Percentiles rank a stretch among this genome's conserved stretches.
phyloP scores from a whole-genome alignment of 306 rosid species.

The Ormosia semicastrata region DNA sequence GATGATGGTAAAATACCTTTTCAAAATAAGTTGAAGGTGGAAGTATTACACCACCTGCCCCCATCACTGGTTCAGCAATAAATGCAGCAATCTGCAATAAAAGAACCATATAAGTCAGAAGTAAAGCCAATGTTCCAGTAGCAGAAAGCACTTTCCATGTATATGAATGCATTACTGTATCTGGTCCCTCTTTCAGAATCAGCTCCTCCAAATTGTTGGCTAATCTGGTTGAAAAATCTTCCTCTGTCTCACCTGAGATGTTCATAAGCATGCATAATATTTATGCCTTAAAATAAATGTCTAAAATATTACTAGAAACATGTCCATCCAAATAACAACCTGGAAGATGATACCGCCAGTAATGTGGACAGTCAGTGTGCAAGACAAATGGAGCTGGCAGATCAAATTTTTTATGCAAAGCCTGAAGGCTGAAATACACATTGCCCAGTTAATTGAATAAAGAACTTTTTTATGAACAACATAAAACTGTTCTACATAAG shows the following conservation, averaged over 20 bases:
- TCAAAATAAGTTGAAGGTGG: conserved; percentile 92
- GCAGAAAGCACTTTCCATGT: conserved; percentile 19
- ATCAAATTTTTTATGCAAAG: conserved; percentile 91
- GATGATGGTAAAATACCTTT: conserved; percentile 51
- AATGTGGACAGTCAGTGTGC: conserved; percentile 97
- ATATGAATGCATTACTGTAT: conserved; percentile 55
- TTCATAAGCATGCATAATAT: conserved; percentile 28
- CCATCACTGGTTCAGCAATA: conserved; percentile 97
- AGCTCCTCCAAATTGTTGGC: conserved; percentile 84
- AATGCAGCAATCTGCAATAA: conserved; percentile 90
- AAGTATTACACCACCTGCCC: conserved; percentile 92
- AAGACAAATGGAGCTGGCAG: conserved; percentile 90
- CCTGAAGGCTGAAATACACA: conserved; percentile 68
- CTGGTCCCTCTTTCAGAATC: conserved; percentile 92
- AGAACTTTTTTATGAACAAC: background rate
- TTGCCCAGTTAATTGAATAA: conserved; percentile 21
- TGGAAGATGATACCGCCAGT: conserved; percentile 96
- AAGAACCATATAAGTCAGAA: background rate
- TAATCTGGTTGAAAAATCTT: conserved; percentile 86
- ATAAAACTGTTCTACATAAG: background rate
- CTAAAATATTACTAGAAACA: conserved; percentile 1
- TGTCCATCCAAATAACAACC: conserved; percentile 49
- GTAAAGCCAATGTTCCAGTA: background rate
- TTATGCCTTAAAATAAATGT: background rate
- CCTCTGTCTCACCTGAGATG: conserved; percentile 89